phyloP scores from a whole-genome alignment of 2,329 filamentous ascomycete species.

The Sphaerulina populicola region DNA sequence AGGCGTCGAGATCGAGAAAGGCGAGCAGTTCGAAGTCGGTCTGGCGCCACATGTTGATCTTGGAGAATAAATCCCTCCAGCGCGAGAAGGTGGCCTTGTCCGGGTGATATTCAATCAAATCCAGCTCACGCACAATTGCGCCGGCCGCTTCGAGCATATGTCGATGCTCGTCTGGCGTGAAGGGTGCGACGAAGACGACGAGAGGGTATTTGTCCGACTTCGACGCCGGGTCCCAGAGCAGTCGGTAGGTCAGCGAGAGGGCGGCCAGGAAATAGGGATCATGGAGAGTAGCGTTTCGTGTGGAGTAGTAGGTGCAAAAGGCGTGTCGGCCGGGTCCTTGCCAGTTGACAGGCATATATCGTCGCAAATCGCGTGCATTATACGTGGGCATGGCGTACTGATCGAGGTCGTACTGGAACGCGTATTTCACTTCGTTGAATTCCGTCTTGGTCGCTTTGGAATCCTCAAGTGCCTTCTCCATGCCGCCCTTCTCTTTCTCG shows the following conservation, averaged over 20 bases:
- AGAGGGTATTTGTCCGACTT: constrained; percentile 19
- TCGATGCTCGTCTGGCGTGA: constrained; percentile 18
- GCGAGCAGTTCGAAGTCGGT: constrained; percentile 82
- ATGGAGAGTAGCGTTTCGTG: constrained; percentile 17
- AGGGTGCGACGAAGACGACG: constrained; percentile 21
- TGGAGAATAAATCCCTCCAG: constrained; percentile 57
- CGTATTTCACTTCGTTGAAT: constrained; percentile 16
- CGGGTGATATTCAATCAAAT: constrained; percentile 17
- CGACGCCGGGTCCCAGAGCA: constrained; percentile 20
- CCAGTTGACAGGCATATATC: constrained; percentile 19
- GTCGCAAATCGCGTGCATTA: constrained; percentile 8
- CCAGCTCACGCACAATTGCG: constrained; percentile 19
- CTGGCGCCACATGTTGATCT: constrained; percentile 86
- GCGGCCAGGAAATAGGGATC: constrained; percentile 22
- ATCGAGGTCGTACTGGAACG: constrained; percentile 13
- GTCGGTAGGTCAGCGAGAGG: constrained; percentile 19
- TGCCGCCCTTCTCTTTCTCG: constrained; percentile 3
- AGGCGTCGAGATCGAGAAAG: constrained; percentile 76
- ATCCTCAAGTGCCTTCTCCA: constrained; percentile 10
- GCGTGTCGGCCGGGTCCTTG: constrained; percentile 16
- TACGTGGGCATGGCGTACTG: constrained; percentile 11
- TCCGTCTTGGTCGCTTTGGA: constrained; percentile 7
- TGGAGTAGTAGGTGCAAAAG: constrained; percentile 19
- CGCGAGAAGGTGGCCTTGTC: constrained; percentile 13
- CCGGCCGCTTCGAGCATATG: constrained; percentile 18